phyloP scores from a whole-genome alignment of 2,329 filamentous ascomycete genomes.

The Elsinoe fawcettii region DNA sequence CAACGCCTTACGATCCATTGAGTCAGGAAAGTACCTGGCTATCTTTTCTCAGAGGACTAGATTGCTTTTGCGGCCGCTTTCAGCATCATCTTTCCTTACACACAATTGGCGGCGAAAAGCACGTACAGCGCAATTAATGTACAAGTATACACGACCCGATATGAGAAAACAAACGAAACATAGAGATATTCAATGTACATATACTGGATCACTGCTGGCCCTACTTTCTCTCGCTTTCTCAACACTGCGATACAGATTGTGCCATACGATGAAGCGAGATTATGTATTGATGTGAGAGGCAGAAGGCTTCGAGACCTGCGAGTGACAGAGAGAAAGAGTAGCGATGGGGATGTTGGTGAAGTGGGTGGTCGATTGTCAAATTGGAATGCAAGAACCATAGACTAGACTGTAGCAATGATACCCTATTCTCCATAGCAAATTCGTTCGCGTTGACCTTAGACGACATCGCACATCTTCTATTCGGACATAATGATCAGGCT shows the following conservation, averaged over 20 bases:
- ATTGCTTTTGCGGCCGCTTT: not conserved
- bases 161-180: not conserved
- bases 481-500: too few species aligned
- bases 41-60: not conserved
- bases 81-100: not conserved
- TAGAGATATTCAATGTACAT: not conserved
- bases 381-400: not conserved
- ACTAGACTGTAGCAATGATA: not conserved
- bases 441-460: too few species aligned
- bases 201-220: not conserved
- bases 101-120: not conserved
- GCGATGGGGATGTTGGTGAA: not conserved
- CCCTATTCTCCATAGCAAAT: not conserved
- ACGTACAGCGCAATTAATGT: not conserved
- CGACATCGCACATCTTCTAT: too few species aligned
- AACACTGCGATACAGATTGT: too few species aligned
- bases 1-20: too few species aligned
- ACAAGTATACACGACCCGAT: not conserved
- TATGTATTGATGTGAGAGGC: not conserved
- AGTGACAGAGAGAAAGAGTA: not conserved
- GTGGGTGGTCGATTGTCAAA: not conserved
- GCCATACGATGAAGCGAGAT: not conserved
- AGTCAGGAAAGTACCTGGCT: not conserved
- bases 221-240: not conserved
- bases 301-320: not conserved